Percentiles rank a stretch among this genome's conserved stretches.
Conservation (phyloP, 352 stramenopile species). For the Phytophthora macrochlamydospora region DNA sequence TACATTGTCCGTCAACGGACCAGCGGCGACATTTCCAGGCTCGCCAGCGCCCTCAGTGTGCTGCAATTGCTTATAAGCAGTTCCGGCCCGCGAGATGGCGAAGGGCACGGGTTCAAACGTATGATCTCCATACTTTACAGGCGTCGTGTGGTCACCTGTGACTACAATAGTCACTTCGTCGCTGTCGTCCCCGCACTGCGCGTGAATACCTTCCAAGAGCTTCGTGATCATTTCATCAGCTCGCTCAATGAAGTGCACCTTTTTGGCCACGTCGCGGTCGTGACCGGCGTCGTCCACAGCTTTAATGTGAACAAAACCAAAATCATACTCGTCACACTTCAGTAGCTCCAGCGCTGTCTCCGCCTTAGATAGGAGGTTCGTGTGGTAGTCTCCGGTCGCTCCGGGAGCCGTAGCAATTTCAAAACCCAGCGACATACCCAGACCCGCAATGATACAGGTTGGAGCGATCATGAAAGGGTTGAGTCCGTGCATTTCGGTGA, state of each 20-base stretch:
- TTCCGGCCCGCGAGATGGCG: slow-evolving; percentile 61
- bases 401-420: slow-evolving; percentile 71
- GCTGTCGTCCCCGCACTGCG: slow-evolving; percentile 34
- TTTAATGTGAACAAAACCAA: slow-evolving; percentile 88
- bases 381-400: slow-evolving; percentile 87
- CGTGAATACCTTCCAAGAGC: slow-evolving; percentile 59
- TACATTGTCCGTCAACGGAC: slow-evolving; percentile 57
- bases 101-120: slow-evolving; percentile 89
- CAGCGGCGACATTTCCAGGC: slow-evolving; percentile 2
- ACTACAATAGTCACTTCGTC: slow-evolving; percentile 83
- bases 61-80: slow-evolving; percentile 41
- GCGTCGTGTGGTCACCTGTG: slow-evolving; percentile 88
- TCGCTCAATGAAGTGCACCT: slow-evolving; percentile 86
- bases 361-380: slow-evolving; percentile 81
- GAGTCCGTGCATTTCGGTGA: slow-evolving; percentile 81
- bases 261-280: slow-evolving; percentile 84
- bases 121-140: slow-evolving; percentile 87
- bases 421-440: slow-evolving; percentile 88
- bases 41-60: slow-evolving; percentile 17
- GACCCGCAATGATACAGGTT: slow-evolving; percentile 87
- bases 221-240: slow-evolving; percentile 82
- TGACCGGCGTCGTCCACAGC: slow-evolving; percentile 88
- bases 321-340: slow-evolving; percentile 52
- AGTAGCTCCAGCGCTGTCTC: slow-evolving; percentile 70
- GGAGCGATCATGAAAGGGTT: slow-evolving; percentile 89